Evolutionary conservation across 345 rosid genomes (phyloP).

Genomic region (Lepidium didymum): DNA sequence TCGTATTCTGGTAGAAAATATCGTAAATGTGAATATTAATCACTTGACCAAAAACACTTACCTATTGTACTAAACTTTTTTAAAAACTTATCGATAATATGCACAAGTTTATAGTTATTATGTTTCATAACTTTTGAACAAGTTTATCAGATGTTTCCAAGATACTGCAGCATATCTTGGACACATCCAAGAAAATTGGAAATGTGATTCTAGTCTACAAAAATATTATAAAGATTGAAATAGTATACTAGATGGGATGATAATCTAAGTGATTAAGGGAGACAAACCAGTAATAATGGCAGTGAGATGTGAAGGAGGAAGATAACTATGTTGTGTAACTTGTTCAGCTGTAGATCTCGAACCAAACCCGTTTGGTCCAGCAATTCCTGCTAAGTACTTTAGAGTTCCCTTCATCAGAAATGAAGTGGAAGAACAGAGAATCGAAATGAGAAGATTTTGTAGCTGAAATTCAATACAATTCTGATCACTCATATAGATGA

Average conservation of each 20-base stretch:
- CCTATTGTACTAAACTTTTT: no score
- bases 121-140: no score
- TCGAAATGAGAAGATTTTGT: neutral
- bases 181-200: neutral
- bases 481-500: conserved; percentile 14
- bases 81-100: no score
- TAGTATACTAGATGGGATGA: neutral
- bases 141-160: no score
- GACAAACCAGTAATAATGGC: conserved; percentile 31
- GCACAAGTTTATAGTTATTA: no score
- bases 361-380: conserved; percentile 97
- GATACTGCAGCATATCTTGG: neutral
- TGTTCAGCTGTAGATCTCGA: conserved; percentile 86
- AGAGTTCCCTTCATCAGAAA: conserved; percentile 63
- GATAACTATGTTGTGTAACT: conserved; percentile 40
- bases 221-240: neutral
- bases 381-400: conserved; percentile 76
- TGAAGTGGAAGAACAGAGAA: neutral
- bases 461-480: neutral
- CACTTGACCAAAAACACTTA: no score
- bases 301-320: conserved; percentile 29
- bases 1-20: no score
- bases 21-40: no score
- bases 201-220: neutral
- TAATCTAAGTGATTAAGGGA: neutral